These are phyloP conservation scores for Azolla pinnata DNA, from an alignment of 75 land plant genomes.

Conservation along the genomic window DNA sequence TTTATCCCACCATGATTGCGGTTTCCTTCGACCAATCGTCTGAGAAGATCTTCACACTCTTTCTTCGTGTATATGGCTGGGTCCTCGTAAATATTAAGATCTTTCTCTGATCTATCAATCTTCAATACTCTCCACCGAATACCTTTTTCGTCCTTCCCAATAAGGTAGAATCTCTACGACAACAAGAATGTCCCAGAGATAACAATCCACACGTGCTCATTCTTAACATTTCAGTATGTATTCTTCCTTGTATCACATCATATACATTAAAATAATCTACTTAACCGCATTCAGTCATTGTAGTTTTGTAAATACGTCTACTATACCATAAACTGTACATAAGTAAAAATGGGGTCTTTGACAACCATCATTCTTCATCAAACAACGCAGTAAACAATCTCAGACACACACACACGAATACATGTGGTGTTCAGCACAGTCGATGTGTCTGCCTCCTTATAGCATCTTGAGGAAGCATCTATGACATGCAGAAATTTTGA, in stretches of 20 bases:
- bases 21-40: constrained; percentile 70
- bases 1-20: constrained; percentile 64
- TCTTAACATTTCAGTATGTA: background rate
- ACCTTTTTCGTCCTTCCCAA: constrained; percentile 58
- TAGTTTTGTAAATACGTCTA: background rate
- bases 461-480: too few species aligned
- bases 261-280: background rate
- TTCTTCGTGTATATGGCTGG: constrained; percentile 48
- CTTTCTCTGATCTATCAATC: constrained; percentile 61
- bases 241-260: background rate
- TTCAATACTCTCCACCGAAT: constrained; percentile 60
- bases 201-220: background rate
- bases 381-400: too few species aligned
- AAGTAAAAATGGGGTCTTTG: too few species aligned
- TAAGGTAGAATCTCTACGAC: constrained; percentile 67
- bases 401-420: too few species aligned
- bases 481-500: too few species aligned
- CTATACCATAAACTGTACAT: background rate
- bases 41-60: constrained; percentile 46
- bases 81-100: constrained; percentile 65
- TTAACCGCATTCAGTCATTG: background rate
- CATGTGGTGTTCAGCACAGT: too few species aligned
- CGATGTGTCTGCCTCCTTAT: too few species aligned
- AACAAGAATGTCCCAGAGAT: too few species aligned
- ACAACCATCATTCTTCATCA: too few species aligned